A percentile compares a stretch with the other conserved stretches of the same genome.
Conservation (phyloP, 345 rosid species). For the Populus pruinosa region DNA sequence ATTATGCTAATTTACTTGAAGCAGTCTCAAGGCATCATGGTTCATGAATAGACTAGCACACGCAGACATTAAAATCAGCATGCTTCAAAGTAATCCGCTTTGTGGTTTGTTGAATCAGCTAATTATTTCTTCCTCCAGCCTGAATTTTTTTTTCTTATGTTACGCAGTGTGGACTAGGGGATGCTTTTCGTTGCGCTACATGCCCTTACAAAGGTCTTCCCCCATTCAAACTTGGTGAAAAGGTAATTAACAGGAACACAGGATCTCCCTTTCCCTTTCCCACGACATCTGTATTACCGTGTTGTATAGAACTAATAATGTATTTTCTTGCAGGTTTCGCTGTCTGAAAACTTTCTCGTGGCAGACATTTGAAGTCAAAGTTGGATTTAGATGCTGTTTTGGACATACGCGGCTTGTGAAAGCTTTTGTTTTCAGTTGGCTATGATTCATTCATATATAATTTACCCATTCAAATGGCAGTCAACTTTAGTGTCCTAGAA, state of each 20-base stretch:
- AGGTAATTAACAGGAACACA: conserved; percentile 44
- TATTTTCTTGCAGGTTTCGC: conserved; percentile 55
- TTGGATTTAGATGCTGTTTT: not conserved
- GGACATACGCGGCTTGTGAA: not conserved
- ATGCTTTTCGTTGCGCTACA: conserved; percentile 91
- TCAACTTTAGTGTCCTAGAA: not conserved
- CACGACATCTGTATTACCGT: not conserved
- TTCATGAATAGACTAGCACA: not conserved
- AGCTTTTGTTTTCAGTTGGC: not conserved
- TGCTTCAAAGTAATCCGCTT: not conserved
- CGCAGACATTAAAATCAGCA: not conserved
- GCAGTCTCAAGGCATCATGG: not conserved
- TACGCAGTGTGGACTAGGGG: conserved; percentile 87
- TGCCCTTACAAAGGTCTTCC: conserved; percentile 97
- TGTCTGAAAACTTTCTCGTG: conserved; percentile 68
- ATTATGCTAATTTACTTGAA: not conserved
- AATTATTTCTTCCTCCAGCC: not conserved
- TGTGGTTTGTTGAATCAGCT: not conserved
- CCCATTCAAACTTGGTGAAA: conserved; percentile 81
- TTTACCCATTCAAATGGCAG: not conserved
- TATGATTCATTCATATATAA: not conserved
- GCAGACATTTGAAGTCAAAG: conserved; percentile 56
- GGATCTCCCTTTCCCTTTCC: not conserved
- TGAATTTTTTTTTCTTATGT: not conserved
- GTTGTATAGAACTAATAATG: not conserved